phyloP scores from a whole-genome alignment of 805 yeast species.

The Suhomyces faveliae region DNA sequence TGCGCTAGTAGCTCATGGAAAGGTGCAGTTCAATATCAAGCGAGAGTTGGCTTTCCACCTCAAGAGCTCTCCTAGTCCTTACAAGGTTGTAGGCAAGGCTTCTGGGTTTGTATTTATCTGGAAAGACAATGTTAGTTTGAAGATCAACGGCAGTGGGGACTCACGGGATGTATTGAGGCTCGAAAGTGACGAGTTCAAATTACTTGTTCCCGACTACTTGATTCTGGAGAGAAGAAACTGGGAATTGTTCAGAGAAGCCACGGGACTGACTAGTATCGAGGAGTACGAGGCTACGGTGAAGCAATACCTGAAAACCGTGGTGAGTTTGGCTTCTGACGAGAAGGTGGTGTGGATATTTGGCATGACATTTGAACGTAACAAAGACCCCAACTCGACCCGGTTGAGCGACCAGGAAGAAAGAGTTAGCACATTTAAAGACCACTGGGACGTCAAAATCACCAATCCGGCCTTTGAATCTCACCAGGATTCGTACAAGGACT shows the following conservation, averaged over 20 bases:
- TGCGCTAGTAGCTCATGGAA: slow-evolving; percentile 55
- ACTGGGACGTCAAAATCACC: slow-evolving; percentile 59
- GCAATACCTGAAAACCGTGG: slow-evolving; percentile 36
- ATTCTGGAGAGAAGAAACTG: slow-evolving; percentile 33
- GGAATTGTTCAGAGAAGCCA: slow-evolving; percentile 27
- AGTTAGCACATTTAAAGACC: slow-evolving; percentile 51
- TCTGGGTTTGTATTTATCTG: slow-evolving; percentile 68
- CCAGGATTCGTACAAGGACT: slow-evolving; percentile 75
- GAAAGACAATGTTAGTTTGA: slow-evolving; percentile 52
- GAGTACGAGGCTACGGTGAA: too few species aligned
- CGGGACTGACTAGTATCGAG: neutral
- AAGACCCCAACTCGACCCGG: slow-evolving; percentile 19
- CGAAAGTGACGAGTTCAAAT: slow-evolving; percentile 54
- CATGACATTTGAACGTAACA: slow-evolving; percentile 65
- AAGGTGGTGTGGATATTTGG: slow-evolving; percentile 79
- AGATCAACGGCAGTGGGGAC: slow-evolving; percentile 49
- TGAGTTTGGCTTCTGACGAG: slow-evolving; percentile 59
- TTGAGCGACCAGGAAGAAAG: slow-evolving; percentile 44
- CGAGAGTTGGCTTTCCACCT: slow-evolving; percentile 61
- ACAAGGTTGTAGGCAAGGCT: slow-evolving; percentile 52
- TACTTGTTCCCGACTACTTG: slow-evolving; percentile 55
- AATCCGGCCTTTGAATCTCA: slow-evolving; percentile 59
- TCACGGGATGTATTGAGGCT: slow-evolving; percentile 52
- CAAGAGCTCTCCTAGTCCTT: slow-evolving; percentile 60
- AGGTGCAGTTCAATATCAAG: slow-evolving; percentile 45